phyloP scores from a whole-genome alignment of 2,329 filamentous ascomycete species.

The Nannizzia gypsea region DNA sequence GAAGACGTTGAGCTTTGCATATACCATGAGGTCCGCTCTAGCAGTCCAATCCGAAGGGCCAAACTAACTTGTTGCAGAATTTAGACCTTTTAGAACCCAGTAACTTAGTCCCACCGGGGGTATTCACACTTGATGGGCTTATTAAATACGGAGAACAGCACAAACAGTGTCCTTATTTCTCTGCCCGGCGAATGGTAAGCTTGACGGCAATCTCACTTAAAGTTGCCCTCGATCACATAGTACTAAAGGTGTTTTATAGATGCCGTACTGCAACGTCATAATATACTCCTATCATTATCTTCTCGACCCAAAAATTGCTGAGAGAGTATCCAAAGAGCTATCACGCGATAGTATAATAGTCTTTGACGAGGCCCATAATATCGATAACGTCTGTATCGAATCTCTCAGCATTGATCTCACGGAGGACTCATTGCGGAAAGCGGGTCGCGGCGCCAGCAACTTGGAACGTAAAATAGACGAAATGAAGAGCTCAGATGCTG shows the following conservation, averaged over 20 bases:
- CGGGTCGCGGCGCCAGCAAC: constrained; percentile 79
- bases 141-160: constrained; percentile 84
- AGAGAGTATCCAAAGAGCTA: constrained; percentile 84
- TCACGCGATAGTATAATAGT: constrained; percentile 98
- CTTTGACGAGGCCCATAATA: constrained; percentile 98
- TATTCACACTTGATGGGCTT: constrained; percentile 89
- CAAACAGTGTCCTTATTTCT: constrained; percentile 97
- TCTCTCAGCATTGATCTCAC: constrained; percentile 93
- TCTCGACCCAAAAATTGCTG: constrained; percentile 93
- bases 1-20: constrained; percentile 90
- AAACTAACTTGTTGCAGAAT: constrained; percentile 45
- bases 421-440: constrained; percentile 84
- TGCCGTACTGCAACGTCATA: constrained; percentile 98
- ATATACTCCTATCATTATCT: constrained; percentile 99
- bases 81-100: constrained; percentile 89
- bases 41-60: not conserved
- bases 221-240: not conserved
- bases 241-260: constrained; percentile 41
- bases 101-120: constrained; percentile 84
- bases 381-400: constrained; percentile 98
- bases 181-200: constrained; percentile 75
- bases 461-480: constrained; percentile 82
- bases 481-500: constrained; percentile 90
- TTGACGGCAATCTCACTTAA: not conserved
- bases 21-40: constrained; percentile 67